Evolutionary conservation across 140 eudicot species (phyloP).

Genomic region (Oenanthe javanica): DNA sequence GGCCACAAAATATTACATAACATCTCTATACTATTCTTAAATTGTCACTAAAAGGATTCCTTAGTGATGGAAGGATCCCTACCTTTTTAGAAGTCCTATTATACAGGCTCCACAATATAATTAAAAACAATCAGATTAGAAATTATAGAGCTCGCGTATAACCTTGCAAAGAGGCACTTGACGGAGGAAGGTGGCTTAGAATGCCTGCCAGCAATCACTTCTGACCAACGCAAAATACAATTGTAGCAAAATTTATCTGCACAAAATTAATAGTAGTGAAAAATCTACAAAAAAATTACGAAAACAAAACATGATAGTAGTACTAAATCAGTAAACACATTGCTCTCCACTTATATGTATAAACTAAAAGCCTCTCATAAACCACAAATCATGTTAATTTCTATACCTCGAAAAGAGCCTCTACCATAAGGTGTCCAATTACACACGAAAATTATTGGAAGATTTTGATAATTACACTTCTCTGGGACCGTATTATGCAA

Average conservation of each 20-base stretch:
- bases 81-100: background rate
- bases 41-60: too few relatives aligned
- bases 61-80: background rate
- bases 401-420: too few relatives aligned
- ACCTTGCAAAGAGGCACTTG: slow-evolving; percentile 94
- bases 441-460: too few relatives aligned
- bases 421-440: too few relatives aligned
- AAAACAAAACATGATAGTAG: background rate
- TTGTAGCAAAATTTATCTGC: slow-evolving; percentile 82
- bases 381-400: too few relatives aligned
- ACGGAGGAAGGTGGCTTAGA: slow-evolving; percentile 37
- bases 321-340: background rate
- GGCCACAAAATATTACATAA: background rate
- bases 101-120: background rate
- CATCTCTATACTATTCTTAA: background rate
- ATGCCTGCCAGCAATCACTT: slow-evolving; percentile 45
- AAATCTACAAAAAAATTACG: background rate
- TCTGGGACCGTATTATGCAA: too few relatives aligned
- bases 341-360: background rate
- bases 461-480: too few relatives aligned
- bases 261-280: slow-evolving; percentile 7
- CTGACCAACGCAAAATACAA: slow-evolving; percentile 69
- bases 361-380: background rate
- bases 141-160: background rate
- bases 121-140: background rate